Evolutionary conservation across 768 basidiomycete genomes (phyloP).

Genomic region (Podaxis pistillaris): DNA sequence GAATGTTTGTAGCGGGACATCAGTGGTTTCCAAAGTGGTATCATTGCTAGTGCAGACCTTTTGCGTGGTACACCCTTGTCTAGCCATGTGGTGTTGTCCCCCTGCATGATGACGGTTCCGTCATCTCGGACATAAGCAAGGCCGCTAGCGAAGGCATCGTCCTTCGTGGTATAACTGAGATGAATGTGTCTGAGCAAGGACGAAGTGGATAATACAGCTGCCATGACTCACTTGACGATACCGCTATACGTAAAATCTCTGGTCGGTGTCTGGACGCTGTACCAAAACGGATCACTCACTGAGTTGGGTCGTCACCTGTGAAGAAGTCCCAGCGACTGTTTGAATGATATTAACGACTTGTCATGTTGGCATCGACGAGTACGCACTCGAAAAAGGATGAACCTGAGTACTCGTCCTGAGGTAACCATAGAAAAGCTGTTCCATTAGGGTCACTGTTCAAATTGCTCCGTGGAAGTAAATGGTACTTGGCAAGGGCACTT

Average conservation of each 20-base stretch:
- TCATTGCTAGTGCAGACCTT: slow-evolving; percentile 41
- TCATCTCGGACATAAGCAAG: slow-evolving; percentile 59
- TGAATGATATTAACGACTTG: slow-evolving; percentile 4
- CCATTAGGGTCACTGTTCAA: slow-evolving; percentile 44
- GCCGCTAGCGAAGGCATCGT: slow-evolving; percentile 48
- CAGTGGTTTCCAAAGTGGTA: background rate
- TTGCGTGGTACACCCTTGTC: slow-evolving; percentile 51
- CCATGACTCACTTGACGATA: slow-evolving; percentile 56
- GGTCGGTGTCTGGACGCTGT: slow-evolving; percentile 9
- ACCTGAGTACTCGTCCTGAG: slow-evolving; percentile 66
- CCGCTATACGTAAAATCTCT: slow-evolving; percentile 45
- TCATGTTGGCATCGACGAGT: background rate
- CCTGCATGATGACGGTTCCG: slow-evolving; percentile 71
- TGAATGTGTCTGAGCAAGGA: background rate
- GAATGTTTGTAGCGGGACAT: background rate
- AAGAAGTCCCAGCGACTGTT: slow-evolving; percentile 59
- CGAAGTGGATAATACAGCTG: background rate
- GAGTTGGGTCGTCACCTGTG: slow-evolving; percentile 61
- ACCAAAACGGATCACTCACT: slow-evolving; percentile 39
- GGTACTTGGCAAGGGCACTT: background rate
- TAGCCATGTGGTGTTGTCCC: slow-evolving; percentile 64
- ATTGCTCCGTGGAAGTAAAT: slow-evolving; percentile 22
- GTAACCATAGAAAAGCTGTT: slow-evolving; percentile 61
- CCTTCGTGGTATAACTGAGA: slow-evolving; percentile 58
- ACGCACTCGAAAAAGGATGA: slow-evolving; percentile 69